Evolutionary conservation across 768 basidiomycete genomes (phyloP).

Genomic region (Calocera cornea): DNA sequence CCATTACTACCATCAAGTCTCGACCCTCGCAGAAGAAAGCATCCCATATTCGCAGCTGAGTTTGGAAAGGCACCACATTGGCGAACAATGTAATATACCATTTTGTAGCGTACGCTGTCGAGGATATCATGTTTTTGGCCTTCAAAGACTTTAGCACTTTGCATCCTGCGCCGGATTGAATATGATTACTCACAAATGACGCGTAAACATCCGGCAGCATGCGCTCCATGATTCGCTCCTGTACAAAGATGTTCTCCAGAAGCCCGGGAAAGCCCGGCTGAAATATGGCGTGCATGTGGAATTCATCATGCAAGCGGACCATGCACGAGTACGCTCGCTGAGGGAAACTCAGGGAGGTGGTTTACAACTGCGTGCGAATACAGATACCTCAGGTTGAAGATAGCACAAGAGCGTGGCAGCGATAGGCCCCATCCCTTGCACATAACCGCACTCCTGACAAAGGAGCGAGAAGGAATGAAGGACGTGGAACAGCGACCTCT

Average conservation of each 20-base stretch:
- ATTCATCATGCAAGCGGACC: constrained; percentile 78
- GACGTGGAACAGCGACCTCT: constrained; percentile 90
- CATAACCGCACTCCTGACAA: constrained; percentile 84
- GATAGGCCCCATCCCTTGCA: constrained; percentile 98
- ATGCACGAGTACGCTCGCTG: constrained; percentile 66
- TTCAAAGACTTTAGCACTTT: constrained; percentile 12
- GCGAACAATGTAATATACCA: constrained; percentile 99
- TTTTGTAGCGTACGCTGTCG: constrained; percentile 92
- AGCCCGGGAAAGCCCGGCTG: constrained; percentile 90
- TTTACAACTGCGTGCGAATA: background rate
- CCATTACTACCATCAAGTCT: constrained; percentile 75
- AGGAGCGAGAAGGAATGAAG: constrained; percentile 79
- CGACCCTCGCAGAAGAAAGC: constrained; percentile 80
- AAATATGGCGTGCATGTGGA: constrained; percentile 79
- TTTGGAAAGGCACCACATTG: constrained; percentile 90
- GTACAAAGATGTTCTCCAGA: constrained; percentile 88
- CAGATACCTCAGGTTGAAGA: constrained; percentile 59
- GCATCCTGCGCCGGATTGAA: background rate
- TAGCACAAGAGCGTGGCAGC: constrained; percentile 91
- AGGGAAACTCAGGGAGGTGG: background rate
- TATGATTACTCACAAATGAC: constrained; percentile 44
- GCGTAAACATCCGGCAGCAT: constrained; percentile 83
- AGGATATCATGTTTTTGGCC: constrained; percentile 78
- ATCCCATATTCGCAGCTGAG: constrained; percentile 90
- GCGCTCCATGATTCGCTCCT: constrained; percentile 74